These are phyloP conservation scores for Chernovozyma sophiae-reginae DNA, from an alignment of 1,139 yeast genomes.

Conservation along the genomic window DNA sequence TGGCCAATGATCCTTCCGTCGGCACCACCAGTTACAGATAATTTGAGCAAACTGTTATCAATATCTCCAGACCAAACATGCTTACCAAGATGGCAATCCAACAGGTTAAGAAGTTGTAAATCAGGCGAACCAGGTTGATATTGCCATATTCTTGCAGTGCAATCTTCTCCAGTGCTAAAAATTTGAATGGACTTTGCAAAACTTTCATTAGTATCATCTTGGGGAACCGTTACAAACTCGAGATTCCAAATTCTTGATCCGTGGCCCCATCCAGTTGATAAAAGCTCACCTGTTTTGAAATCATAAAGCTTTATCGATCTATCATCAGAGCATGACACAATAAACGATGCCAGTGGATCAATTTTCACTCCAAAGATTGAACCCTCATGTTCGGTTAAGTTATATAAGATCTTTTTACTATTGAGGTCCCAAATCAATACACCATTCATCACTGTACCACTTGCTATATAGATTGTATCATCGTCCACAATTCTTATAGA, in stretches of 20 bases:
- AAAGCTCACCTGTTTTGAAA: slow-evolving; percentile 46
- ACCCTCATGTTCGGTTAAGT: slow-evolving; percentile 77
- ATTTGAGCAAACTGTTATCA: slow-evolving; percentile 29
- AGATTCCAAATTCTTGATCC: slow-evolving; percentile 90
- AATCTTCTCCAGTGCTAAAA: slow-evolving; percentile 81
- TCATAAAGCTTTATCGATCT: slow-evolving; percentile 80
- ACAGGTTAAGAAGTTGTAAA: slow-evolving; percentile 19
- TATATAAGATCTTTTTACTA: slow-evolving; percentile 44
- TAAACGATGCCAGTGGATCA: slow-evolving; percentile 49
- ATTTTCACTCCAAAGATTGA: slow-evolving; percentile 80
- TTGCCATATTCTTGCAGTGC: slow-evolving; percentile 81
- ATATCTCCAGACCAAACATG: slow-evolving; percentile 84
- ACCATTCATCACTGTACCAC: slow-evolving; percentile 93
- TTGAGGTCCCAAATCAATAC: slow-evolving; percentile 70
- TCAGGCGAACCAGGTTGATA: slow-evolving; percentile 21
- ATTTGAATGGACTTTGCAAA: slow-evolving; percentile 31
- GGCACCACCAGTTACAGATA: slow-evolving; percentile 81
- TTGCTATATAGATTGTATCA: slow-evolving; percentile 56
- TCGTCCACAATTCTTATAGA: slow-evolving; percentile 48
- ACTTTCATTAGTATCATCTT: slow-evolving; percentile 4
- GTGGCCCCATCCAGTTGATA: slow-evolving; percentile 95
- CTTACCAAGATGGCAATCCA: slow-evolving; percentile 72
- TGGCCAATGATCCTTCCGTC: slow-evolving; percentile 75
- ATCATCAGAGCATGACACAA: slow-evolving; percentile 89
- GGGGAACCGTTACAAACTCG: slow-evolving; percentile 37